Base-by-base conservation (phyloP, 2,329 filamentous ascomycete species). In the Davidsoniella australis region DNA sequence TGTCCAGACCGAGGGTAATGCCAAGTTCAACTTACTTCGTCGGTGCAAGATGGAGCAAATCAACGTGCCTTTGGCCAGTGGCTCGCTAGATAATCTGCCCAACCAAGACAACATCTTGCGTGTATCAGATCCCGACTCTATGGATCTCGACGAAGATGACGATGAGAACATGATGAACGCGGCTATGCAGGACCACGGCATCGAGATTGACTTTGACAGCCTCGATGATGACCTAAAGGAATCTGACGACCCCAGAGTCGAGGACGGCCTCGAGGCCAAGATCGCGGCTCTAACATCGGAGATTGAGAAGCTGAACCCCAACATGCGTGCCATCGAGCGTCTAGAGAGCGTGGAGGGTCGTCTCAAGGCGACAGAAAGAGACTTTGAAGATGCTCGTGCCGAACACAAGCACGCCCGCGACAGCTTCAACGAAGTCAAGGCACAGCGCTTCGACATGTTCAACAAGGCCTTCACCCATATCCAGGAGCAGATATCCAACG, bases 401-500 rank as follows among this genome's bases (percentile, higher is more conserved):
- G 73, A 77, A 20, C 82, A 85, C 49, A 81, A 81, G 49, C 74
- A 71, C 41, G 82, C 86, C 9, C 86, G 84, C 58, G 80, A 88
- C n/a, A 77, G 78, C 2, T 98, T 96, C 60, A 82, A 85, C 58
- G 71, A 78, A 17, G 73, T 94, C 55, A 91, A 89, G 65, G 75
- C 82, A 50, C 77, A 82, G 64, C 82, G 91, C 49, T 85, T 82
- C 55, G 85, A 94, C 55, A 75, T 94, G 26, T 98, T 98, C 73
- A 91, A 88, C 69, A 89, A 87, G 62, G 91, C 91, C 10, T 96
- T 95, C 66, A 73, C 76, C 17, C 91, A 98, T 63, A 98, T 98
- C 60, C 85, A 86, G 41, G 86, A 94, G 57, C 87, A 95, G 62
- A 96, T 98, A 57, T 82, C 80, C 26, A 78, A 84, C 47, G 91